These are phyloP conservation scores for Boletus reticuloceps DNA, from an alignment of 768 basidiomycete genomes.

Conservation along the genomic window DNA sequence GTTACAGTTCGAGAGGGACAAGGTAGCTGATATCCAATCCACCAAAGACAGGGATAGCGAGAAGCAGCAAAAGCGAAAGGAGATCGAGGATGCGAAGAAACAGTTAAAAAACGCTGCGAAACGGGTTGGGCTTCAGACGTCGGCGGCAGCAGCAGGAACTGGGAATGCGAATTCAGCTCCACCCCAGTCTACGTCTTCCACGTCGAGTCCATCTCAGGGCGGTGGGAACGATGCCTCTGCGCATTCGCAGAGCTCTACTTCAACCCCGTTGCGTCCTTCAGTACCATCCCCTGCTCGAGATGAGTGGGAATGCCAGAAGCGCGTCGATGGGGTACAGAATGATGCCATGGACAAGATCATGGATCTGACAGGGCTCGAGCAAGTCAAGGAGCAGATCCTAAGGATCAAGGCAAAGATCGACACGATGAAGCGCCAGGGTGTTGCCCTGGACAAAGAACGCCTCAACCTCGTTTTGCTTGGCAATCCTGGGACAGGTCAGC, in stretches of 20 bases:
- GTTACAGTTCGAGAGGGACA: conserved; percentile 9
- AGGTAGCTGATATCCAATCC: conserved; percentile 3
- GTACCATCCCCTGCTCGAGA: conserved; percentile 12
- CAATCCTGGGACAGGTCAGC: conserved; percentile 75
- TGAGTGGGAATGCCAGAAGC: conserved; percentile 36
- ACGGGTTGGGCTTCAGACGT: background rate
- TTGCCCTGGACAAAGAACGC: conserved; percentile 49
- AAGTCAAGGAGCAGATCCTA: conserved; percentile 58
- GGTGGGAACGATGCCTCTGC: background rate
- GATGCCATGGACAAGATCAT: conserved; percentile 59
- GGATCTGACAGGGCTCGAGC: conserved; percentile 64
- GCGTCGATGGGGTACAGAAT: conserved; percentile 49
- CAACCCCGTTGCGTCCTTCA: conserved; percentile 1
- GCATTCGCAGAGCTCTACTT: background rate
- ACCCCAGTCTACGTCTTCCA: background rate
- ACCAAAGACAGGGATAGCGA: conserved; percentile 13
- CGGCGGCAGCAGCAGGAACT: too few relatives aligned
- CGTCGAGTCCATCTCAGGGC: conserved; percentile 1
- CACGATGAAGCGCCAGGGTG: conserved; percentile 45
- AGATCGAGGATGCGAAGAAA: conserved; percentile 10
- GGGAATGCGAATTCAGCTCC: background rate
- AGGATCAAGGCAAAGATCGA: conserved; percentile 54
- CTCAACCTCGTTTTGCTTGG: conserved; percentile 63
- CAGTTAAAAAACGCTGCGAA: conserved; percentile 5
- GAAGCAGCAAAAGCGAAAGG: conserved; percentile 7